Percentiles rank a stretch among this genome's conserved stretches.
phyloP scores from a whole-genome alignment of 139 green algal species.

The Volvox reticuliferus region DNA sequence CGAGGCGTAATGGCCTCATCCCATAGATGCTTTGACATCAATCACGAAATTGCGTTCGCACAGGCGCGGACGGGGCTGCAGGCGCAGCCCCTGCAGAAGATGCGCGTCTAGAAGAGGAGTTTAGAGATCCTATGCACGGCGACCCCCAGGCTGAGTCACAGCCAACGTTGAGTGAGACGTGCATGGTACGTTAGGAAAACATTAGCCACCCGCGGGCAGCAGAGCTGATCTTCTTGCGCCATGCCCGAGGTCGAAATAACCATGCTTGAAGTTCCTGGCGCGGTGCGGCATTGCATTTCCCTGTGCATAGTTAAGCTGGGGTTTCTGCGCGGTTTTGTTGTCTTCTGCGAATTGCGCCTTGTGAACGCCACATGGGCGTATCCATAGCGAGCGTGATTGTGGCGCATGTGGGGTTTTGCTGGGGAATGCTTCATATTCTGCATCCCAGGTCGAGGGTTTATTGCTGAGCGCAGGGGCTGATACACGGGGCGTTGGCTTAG shows the following conservation, averaged over 20 bases:
- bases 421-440: too few species aligned
- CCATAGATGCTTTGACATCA: neutral
- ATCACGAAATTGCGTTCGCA: neutral
- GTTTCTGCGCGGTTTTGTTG: neutral
- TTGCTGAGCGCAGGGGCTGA: too few species aligned
- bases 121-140: neutral
- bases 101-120: neutral
- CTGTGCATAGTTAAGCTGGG: neutral
- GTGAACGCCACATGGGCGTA: neutral
- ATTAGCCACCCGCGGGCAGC: neutral
- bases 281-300: neutral
- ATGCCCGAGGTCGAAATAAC: too few species aligned
- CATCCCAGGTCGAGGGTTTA: too few species aligned
- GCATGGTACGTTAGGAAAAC: slow-evolving; percentile 4
- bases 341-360: neutral
- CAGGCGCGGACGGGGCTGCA: neutral
- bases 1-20: neutral
- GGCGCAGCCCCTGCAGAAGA: neutral
- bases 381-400: neutral
- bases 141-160: neutral
- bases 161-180: neutral
- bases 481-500: too few species aligned
- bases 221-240: neutral
- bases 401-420: too few species aligned
- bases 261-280: too few species aligned